Base-by-base conservation (phyloP, 2,329 filamentous ascomycete genomes). In the Epichloe brachyelytri region DNA sequence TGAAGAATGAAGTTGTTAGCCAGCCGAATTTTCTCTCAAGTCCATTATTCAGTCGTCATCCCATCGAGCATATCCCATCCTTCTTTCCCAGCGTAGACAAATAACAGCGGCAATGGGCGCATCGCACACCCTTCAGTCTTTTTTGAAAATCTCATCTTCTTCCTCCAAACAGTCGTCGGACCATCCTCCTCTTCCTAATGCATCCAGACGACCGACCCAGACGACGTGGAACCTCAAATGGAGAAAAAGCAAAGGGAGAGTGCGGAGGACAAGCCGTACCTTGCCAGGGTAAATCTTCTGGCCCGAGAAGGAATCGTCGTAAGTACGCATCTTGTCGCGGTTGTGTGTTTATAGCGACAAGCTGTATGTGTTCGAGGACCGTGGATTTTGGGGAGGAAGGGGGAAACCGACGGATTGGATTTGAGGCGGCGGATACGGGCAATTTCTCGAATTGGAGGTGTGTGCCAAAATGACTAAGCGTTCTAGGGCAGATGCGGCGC, bases 241-340 rank as follows among this genome's bases (percentile, higher is more conserved):
- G 19, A 17, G 12, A 30, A 19, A 19, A 37, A 10, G 34, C 8
- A 46, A 46, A 37, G 12, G 36, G 26, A 45, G 7, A 30, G 8
- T 30, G 2, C n/a, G n/a, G 7, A 34, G 22, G 51, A 53, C 43
- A 46, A 48, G 51, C 36, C 75, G 71, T 78, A 82, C 78, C 78
- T 82, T 82, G 68, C 78, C 78, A 70, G 78, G 78, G 77, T 80
- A 82, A 63, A 81, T 82, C 74, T 75, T 79, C 76, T 76, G 74
- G 68, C 78, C 78, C 68, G 78, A 81, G 73, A 82, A 82, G 61
- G 71, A 69, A 70, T 82, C 78, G 71, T 82, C 78, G 78, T 82
- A 82, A 68, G 77, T 80, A 71, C 78, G 77, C 78, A 82, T 82
- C 68, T 71, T 80, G 68, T 67, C 68, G 68, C 66, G 54, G 60